Percentiles rank a stretch among this genome's conserved stretches.
These are phyloP conservation scores for Saccharomycopsis sp. DNA, from an alignment of 805 yeast species.

Conservation along the genomic window DNA sequence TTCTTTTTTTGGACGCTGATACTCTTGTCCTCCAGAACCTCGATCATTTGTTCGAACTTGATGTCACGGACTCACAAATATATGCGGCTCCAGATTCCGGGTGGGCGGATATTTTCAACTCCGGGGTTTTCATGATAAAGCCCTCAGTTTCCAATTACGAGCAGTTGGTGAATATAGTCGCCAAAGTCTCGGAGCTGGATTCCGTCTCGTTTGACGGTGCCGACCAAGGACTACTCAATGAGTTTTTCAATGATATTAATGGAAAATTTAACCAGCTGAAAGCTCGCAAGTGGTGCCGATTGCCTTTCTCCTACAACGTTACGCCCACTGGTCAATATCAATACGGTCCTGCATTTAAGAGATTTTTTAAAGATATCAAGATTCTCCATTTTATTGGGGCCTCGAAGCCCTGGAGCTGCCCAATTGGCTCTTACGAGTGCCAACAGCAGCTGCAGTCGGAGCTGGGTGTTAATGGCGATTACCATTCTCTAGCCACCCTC, in stretches of 20 bases:
- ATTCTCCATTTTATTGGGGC: constrained; percentile 64
- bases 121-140: constrained; percentile 60
- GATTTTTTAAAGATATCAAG: constrained; percentile 38
- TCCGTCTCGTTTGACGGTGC: constrained; percentile 67
- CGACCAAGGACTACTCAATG: constrained; percentile 83
- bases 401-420: constrained; percentile 45
- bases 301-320: constrained; percentile 80
- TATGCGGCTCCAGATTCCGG: constrained; percentile 75
- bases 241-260: constrained; percentile 41
- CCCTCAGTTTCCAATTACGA: constrained; percentile 43
- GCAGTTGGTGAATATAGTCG: constrained; percentile 32
- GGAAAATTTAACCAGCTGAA: constrained; percentile 16
- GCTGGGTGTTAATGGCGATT: background rate
- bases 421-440: background rate
- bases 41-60: constrained; percentile 10
- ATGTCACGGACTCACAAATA: constrained; percentile 5
- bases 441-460: background rate
- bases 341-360: constrained; percentile 59
- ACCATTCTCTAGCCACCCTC: background rate
- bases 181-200: constrained; percentile 21
- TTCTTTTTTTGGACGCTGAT: constrained; percentile 62
- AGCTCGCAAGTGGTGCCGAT: constrained; percentile 47
- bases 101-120: constrained; percentile 86
- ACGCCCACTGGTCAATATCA: constrained; percentile 60
- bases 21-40: constrained; percentile 30